Conservation (phyloP, 148 eudicot species). For the Fagopyrum esculentum region DNA sequence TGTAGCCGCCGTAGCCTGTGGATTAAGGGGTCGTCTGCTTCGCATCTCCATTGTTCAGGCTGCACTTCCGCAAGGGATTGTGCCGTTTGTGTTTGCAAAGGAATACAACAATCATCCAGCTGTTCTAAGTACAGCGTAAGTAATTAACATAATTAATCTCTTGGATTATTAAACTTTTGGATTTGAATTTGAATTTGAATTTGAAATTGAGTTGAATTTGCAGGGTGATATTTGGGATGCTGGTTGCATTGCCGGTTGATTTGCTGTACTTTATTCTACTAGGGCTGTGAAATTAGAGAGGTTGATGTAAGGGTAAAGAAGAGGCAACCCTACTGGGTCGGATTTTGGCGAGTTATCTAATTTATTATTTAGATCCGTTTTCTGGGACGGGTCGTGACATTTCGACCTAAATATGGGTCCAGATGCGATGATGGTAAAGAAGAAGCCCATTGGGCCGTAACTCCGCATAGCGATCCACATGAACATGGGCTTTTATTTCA, state of each 20-base stretch:
- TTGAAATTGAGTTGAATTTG: not conserved
- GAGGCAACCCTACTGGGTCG: too few relatives aligned
- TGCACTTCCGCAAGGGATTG: constrained; percentile 56
- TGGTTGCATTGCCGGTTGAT: constrained; percentile 1
- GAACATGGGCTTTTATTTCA: not conserved
- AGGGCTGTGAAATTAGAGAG: not conserved
- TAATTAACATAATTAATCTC: not conserved
- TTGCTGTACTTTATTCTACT: not conserved
- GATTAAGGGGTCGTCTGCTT: constrained; percentile 78
- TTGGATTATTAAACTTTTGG: not conserved
- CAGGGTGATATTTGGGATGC: constrained; percentile 12
- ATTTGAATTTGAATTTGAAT: not conserved
- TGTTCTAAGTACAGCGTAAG: constrained; percentile 42
- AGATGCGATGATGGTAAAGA: not conserved
- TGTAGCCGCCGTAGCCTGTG: constrained; percentile 56
- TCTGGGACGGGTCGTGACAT: not conserved
- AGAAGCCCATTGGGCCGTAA: not conserved
- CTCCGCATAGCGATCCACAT: not conserved
- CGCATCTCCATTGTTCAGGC: constrained; percentile 78
- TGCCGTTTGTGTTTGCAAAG: constrained; percentile 52
- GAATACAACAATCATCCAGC: constrained; percentile 45
- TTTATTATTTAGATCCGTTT: too few relatives aligned
- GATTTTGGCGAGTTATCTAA: too few relatives aligned
- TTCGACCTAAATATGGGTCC: not conserved
- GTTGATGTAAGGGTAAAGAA: not conserved